These are phyloP conservation scores for Blastobotrys peoriensis DNA, from an alignment of 805 yeast genomes.

Conservation along the genomic window DNA sequence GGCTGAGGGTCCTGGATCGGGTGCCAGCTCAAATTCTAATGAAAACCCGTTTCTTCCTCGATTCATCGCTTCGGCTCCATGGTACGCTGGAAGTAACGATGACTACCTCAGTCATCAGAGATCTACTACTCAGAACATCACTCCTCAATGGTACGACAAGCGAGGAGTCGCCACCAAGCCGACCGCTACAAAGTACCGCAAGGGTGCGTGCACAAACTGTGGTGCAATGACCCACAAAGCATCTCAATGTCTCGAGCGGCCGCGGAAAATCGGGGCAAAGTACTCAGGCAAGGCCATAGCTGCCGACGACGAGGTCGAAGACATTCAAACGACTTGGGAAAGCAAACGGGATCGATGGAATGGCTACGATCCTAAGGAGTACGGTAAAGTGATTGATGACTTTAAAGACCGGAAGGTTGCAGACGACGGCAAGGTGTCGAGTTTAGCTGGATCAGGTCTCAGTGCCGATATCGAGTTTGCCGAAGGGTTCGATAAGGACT, in stretches of 20 bases:
- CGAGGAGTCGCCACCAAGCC: slow-evolving; percentile 17
- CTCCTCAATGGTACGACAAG: slow-evolving; percentile 25
- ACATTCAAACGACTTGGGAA: slow-evolving; percentile 46
- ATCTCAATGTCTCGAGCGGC: slow-evolving; percentile 55
- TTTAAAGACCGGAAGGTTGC: slow-evolving; percentile 19
- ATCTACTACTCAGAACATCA: slow-evolving; percentile 13
- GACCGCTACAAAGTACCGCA: slow-evolving; percentile 30
- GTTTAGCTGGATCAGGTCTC: slow-evolving; percentile 8
- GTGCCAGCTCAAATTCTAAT: too few species aligned
- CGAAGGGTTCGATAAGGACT: background rate
- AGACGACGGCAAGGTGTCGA: slow-evolving; percentile 13
- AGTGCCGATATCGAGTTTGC: slow-evolving; percentile 31
- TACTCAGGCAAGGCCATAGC: slow-evolving; percentile 29
- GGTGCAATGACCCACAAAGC: slow-evolving; percentile 46
- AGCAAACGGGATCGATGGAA: slow-evolving; percentile 76
- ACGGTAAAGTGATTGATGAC: slow-evolving; percentile 41
- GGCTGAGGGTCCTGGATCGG: too few species aligned
- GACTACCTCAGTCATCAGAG: slow-evolving; percentile 27
- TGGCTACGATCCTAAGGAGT: slow-evolving; percentile 64
- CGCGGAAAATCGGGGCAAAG: slow-evolving; percentile 37
- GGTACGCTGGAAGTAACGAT: slow-evolving; percentile 24
- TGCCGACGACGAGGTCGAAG: slow-evolving; percentile 25
- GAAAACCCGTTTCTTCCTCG: slow-evolving; percentile 18
- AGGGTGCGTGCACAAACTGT: slow-evolving; percentile 51
- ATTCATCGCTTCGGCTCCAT: slow-evolving; percentile 29